Evolutionary conservation across 1,284 basidiomycete genomes (phyloP), one percentile per base, ranked within the genome.

Genomic region (Boletus semigastroideus): DNA sequence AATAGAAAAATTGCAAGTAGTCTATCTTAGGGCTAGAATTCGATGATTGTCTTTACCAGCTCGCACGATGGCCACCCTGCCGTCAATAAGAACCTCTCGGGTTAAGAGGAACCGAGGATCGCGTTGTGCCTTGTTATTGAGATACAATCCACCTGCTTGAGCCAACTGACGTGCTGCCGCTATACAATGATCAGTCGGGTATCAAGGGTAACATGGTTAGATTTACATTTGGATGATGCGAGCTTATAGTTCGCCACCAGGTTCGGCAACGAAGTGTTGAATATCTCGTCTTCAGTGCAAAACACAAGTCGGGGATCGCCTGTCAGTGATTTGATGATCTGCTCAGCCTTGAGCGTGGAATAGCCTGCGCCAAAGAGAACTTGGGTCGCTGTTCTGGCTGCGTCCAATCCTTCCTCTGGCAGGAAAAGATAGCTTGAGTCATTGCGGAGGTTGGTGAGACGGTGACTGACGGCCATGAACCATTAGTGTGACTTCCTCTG

Each of bases 401-500:
- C 59, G 2, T 61, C 51, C 16, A 72, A 53, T 20, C 69, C 71
- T 25, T 57, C 56, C 55, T 54, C 70, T 72, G 49, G 40, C 22
- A 13, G 8, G 19, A 22, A 30, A 45, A 27, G 22, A 14, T 36
- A n/a, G 17, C 30, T n/a, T 59, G 14, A 65, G 41, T 45, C 40
- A 17, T 2, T 14, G 22, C 20, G 1, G 36, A 42, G 13, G 14
- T 36, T 19, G 16, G 28, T 2, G n/a, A 7, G 25, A 13, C 34
- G 10, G 27, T 3, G 17, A 67, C 65, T 57, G 41, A 94, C 92
- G 67, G 46, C 85, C 83, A 64, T 98, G 94, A 5, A 96, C 84
- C 51, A 98, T 79, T 57, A 90, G 82, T 0, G 94, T 97, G 7
- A 97, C 86, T 71, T 98, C 94, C 9, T 80, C 76, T 7, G 96